Percentiles rank a stretch among this genome's conserved stretches.
Evolutionary conservation across 176 grass and related monocot genomes (phyloP).

Genomic region (Hordeum marinum): DNA sequence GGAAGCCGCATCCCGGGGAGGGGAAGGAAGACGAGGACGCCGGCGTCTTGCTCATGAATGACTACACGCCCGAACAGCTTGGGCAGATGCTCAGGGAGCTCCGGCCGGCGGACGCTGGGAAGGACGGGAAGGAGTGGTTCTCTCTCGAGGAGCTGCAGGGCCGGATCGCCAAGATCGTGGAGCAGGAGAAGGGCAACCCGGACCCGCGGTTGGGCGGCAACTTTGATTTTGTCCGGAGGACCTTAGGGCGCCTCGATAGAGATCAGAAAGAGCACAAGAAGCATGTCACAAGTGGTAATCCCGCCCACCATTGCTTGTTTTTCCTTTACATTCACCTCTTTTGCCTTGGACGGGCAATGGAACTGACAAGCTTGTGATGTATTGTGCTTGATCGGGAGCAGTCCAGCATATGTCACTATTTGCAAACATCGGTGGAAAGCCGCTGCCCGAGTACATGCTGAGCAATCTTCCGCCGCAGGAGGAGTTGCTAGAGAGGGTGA

Average conservation of each 20-base stretch:
- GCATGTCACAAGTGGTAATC: neutral
- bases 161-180: constrained; percentile 57
- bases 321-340: neutral
- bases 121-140: constrained; percentile 56
- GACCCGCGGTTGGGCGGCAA: neutral
- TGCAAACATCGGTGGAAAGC: constrained; percentile 29
- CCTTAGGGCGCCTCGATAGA: neutral
- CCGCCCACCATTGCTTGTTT: neutral
- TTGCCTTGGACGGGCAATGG: neutral
- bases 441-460: constrained; percentile 32
- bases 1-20: neutral
- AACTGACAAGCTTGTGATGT: constrained; percentile 3
- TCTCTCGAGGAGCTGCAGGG: constrained; percentile 68
- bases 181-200: constrained; percentile 41
- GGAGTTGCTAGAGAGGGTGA: constrained; percentile 77
- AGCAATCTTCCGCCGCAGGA: constrained; percentile 57
- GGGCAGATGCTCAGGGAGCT: constrained; percentile 57
- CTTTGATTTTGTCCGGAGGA: neutral
- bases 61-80: constrained; percentile 54
- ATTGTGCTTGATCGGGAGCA: constrained; percentile 26
- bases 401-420: constrained; percentile 17
- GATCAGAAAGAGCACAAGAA: neutral
- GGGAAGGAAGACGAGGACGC: neutral
- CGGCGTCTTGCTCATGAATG: constrained; percentile 27
- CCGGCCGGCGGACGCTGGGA: constrained; percentile 42